phyloP scores from a whole-genome alignment of 148 eudicot genomes.

The Amaranthus cruentus region DNA sequence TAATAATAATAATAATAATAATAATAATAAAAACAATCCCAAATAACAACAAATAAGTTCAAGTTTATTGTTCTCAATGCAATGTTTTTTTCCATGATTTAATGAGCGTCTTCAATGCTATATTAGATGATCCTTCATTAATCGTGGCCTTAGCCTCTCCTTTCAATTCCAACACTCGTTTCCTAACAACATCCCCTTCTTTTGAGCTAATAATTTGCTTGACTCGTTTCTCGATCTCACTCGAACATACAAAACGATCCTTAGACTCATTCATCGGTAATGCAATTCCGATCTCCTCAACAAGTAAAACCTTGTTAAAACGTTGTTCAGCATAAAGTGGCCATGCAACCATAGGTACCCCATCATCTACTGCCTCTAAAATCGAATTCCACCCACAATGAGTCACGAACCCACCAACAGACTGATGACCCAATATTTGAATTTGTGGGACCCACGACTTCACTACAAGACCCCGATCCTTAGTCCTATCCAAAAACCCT shows the following conservation, averaged over 20 bases:
- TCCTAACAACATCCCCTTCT: constrained; percentile 18
- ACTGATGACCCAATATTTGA: constrained; percentile 35
- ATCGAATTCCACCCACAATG: constrained; percentile 60
- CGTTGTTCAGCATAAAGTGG: constrained; percentile 49
- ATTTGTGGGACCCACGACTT: constrained; percentile 61
- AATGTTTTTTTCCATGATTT: constrained; percentile 24
- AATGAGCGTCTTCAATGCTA: constrained; percentile 24
- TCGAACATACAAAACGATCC: constrained; percentile 31
- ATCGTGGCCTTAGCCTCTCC: constrained; percentile 19
- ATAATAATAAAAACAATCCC: constrained; percentile 22
- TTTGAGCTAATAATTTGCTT: constrained; percentile 29
- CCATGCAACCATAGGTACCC: constrained; percentile 47
- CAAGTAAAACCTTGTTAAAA: constrained; percentile 37
- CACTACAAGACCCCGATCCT: constrained; percentile 41
- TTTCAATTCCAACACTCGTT: constrained; percentile 12
- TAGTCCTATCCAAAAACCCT: constrained; percentile 48
- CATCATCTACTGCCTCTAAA: constrained; percentile 32
- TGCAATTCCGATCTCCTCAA: constrained; percentile 36
- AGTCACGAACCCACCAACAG: constrained; percentile 64
- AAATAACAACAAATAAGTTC: constrained; percentile 14
- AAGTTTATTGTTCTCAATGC: neutral
- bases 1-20: constrained; percentile 27
- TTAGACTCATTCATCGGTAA: constrained; percentile 32
- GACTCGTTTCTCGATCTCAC: constrained; percentile 38
- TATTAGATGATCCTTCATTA: constrained; percentile 18